Evolutionary conservation across 768 basidiomycete genomes (phyloP).

Genomic region (Cyclocybe cylindracea): DNA sequence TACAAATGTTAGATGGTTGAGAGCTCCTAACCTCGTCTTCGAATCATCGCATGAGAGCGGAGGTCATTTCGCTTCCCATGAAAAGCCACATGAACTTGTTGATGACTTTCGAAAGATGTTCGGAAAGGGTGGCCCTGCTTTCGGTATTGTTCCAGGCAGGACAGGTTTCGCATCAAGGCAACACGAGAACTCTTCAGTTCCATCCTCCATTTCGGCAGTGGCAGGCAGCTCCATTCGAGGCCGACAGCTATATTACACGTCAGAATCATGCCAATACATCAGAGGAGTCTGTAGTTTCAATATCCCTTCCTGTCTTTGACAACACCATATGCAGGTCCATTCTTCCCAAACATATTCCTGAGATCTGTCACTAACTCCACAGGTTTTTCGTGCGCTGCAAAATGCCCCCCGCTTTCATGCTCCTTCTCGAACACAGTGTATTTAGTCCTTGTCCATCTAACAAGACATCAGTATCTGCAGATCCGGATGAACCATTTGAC

Average conservation of each 20-base stretch:
- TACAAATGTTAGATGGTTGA: conserved; percentile 39
- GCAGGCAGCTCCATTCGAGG: too few species aligned
- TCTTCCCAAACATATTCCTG: conserved; percentile 55
- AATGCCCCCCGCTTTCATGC: conserved; percentile 56
- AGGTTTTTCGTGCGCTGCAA: conserved; percentile 53
- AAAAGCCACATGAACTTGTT: conserved; percentile 47
- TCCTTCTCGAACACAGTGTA: conserved; percentile 45
- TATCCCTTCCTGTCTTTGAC: conserved; percentile 46
- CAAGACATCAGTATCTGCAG: not conserved
- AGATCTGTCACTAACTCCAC: conserved; percentile 47
- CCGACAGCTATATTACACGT: too few species aligned
- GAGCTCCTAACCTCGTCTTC: conserved; percentile 39
- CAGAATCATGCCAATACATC: too few species aligned
- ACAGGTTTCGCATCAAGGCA: conserved; percentile 32
- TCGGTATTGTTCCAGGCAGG: conserved; percentile 42
- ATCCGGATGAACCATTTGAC: not conserved
- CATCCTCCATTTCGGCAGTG: too few species aligned
- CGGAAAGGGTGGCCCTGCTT: conserved; percentile 48
- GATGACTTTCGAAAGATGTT: conserved; percentile 58
- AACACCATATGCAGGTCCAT: conserved; percentile 47
- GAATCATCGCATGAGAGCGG: conserved; percentile 46
- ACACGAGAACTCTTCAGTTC: too few species aligned
- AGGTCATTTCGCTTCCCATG: conserved; percentile 59
- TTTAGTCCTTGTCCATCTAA: conserved; percentile 41
- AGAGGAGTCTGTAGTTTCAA: not conserved